A percentile compares a stretch with the other conserved stretches of the same genome.
Evolutionary conservation across 495 filamentous ascomycete genomes (phyloP).

Genomic region (Penicillium tannophilum): DNA sequence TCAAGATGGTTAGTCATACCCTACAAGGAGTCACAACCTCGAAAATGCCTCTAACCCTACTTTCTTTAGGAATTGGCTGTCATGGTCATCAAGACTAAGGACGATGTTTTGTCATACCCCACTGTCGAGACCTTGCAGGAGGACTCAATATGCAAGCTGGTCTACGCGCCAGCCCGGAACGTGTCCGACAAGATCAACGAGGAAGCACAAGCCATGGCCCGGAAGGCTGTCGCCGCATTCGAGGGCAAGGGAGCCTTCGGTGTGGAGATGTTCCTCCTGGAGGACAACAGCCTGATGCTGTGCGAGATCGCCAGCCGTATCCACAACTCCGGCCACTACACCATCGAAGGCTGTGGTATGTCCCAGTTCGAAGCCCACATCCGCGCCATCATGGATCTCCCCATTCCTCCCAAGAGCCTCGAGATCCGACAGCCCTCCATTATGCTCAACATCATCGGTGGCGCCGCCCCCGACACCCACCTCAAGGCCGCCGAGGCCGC

Average conservation of each 20-base stretch:
- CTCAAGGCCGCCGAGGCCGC: conserved; percentile 65
- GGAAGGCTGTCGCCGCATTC: conserved; percentile 75
- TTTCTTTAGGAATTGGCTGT: conserved; percentile 72
- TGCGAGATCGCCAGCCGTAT: conserved; percentile 96
- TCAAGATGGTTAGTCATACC: conserved; percentile 57
- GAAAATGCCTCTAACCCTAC: neutral
- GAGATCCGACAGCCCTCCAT: conserved; percentile 69
- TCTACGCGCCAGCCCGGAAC: conserved; percentile 79
- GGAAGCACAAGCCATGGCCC: conserved; percentile 74
- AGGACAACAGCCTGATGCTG: conserved; percentile 71
- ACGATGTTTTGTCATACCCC: conserved; percentile 77
- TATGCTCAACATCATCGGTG: conserved; percentile 97
- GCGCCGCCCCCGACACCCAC: conserved; percentile 68
- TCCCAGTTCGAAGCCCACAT: conserved; percentile 94
- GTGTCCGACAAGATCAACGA: conserved; percentile 62
- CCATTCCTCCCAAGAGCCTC: conserved; percentile 62
- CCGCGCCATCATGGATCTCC: conserved; percentile 78
- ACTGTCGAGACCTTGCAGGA: conserved; percentile 94
- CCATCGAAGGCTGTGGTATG: conserved; percentile 87
- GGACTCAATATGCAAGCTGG: conserved; percentile 92
- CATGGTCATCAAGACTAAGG: conserved; percentile 91
- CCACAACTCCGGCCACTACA: conserved; percentile 97
- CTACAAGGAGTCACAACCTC: neutral
- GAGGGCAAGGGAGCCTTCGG: conserved; percentile 93
- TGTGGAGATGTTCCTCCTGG: conserved; percentile 93